A percentile compares a stretch with the other conserved stretches of the same genome.
phyloP scores from a whole-genome alignment of 1,139 yeast genomes.

The Debaryomyces singareniensis region DNA sequence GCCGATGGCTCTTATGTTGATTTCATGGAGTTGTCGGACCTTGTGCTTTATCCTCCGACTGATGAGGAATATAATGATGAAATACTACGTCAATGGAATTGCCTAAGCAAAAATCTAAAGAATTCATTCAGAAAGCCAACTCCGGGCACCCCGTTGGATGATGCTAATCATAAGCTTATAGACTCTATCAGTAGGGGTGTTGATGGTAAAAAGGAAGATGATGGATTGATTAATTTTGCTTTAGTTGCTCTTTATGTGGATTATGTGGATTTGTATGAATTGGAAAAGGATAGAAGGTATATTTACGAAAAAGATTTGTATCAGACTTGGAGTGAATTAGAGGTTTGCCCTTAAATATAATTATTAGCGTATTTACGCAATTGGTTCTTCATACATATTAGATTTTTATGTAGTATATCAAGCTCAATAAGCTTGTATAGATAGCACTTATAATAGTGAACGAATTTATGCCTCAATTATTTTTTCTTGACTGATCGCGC shows the following conservation, averaged over 20 bases:
- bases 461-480: no score
- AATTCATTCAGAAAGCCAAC: conserved; percentile 65
- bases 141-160: conserved; percentile 57
- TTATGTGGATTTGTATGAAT: conserved; percentile 63
- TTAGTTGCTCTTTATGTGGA: conserved; percentile 67
- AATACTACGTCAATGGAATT: conserved; percentile 56
- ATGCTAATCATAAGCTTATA: conserved; percentile 48
- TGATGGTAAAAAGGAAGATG: conserved; percentile 67
- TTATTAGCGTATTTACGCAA: no score
- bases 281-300: conserved; percentile 52
- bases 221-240: conserved; percentile 65
- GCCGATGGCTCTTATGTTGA: conserved; percentile 23
- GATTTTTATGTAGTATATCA: no score
- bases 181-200: conserved; percentile 78
- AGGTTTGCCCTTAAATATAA: conserved; percentile 65
- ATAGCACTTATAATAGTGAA: no score
- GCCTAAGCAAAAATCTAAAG: conserved; percentile 51
- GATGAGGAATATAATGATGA: conserved; percentile 62
- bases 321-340: conserved; percentile 70
- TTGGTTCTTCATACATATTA: no score
- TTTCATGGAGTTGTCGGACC: conserved; percentile 17
- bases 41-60: conserved; percentile 43
- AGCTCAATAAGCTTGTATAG: no score
- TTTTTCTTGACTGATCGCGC: no score
- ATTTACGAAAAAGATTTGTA: conserved; percentile 46